Base-by-base conservation (phyloP, 345 rosid genomes). In the Brassica cretica region DNA sequence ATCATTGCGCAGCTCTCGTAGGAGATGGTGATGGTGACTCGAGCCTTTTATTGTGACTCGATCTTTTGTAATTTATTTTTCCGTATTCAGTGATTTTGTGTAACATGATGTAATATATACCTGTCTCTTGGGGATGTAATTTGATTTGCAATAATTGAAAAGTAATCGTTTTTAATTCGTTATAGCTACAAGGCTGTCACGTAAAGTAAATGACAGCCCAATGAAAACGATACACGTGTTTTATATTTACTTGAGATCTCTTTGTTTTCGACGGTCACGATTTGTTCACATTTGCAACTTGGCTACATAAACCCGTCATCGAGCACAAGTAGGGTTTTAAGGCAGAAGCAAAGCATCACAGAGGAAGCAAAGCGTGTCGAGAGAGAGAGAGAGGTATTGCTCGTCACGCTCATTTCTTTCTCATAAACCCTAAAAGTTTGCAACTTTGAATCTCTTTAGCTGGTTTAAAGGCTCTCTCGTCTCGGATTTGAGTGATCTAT, bases 1-100 rank as follows among this genome's bases (percentile, higher is more conserved):
- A 53, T 82, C 89, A 33, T 76, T 85, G 44, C 84, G 72, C 68
- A 82, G 75, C 79, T 85, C 91, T 1, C 82, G 84, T 73, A 87
- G 84, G 75, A 76, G 85, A 80, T 61, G 33, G 27, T 25, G 18
- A 61, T 44, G 53, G 3, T 7, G 14, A 30, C 67, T 32, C 67
- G 65, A 25, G 65, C 65, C 8, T 60, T 37, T 39, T 29, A 5
- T 8, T 15, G 63, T 15, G 63, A 69, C 44, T 55, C 51, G 44
- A 11, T 32, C 46, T 33, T 39, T 76, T 44, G 32, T 53, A 8
- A 18, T 37, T 74, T 29, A 35, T 33, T 10, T 33, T 61, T 61
- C 16, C 68, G 3, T 49, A 25, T 68, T 39, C 67, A 63, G 21
- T 70, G 76, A 69, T 79, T 55, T 64, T 65, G 33, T 74, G 67